Conservation (phyloP, 805 yeast genomes). For the Kazachstania viticola region DNA sequence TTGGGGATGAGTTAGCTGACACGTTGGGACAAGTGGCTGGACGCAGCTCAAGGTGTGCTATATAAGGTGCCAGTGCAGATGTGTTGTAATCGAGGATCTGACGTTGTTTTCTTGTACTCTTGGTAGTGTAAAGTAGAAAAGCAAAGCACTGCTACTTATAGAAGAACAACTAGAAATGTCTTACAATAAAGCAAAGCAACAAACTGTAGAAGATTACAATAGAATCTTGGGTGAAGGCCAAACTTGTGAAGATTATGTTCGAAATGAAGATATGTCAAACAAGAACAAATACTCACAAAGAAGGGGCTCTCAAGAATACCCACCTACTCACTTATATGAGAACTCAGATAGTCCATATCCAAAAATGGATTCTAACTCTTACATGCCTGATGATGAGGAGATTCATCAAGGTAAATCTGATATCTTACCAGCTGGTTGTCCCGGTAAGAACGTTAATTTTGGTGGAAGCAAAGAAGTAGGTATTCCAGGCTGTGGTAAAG, state of each 20-base stretch:
- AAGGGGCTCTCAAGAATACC: slow-evolving; percentile 3
- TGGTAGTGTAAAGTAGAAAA: too few relatives aligned
- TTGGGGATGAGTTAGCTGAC: too few relatives aligned
- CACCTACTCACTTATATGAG: slow-evolving; percentile 5
- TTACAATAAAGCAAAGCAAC: too few relatives aligned
- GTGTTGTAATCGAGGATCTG: too few relatives aligned
- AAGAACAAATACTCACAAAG: slow-evolving; percentile 1
- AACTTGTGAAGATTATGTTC: slow-evolving; percentile 4
- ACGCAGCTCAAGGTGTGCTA: too few relatives aligned
- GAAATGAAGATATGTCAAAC: not conserved
- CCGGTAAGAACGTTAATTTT: slow-evolving; percentile 2
- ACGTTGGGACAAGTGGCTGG: too few relatives aligned
- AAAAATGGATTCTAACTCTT: slow-evolving; percentile 1
- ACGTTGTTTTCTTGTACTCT: too few relatives aligned
- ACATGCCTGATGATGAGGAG: slow-evolving; percentile 4
- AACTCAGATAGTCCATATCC: slow-evolving; percentile 2
- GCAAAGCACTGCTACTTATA: too few relatives aligned
- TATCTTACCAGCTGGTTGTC: slow-evolving; percentile 3
- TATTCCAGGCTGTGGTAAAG: slow-evolving; percentile 10
- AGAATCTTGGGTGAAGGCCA: slow-evolving; percentile 8
- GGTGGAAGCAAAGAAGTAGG: slow-evolving; percentile 1
- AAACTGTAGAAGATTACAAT: slow-evolving; percentile 2
- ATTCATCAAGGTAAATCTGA: slow-evolving; percentile 2
- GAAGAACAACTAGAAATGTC: too few relatives aligned
- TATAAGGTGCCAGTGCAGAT: too few relatives aligned